Percentiles rank a stretch among this genome's conserved stretches.
These are phyloP conservation scores for Phenoliferia sp. DNA, from an alignment of 1,284 basidiomycete species.

Conservation along the genomic window DNA sequence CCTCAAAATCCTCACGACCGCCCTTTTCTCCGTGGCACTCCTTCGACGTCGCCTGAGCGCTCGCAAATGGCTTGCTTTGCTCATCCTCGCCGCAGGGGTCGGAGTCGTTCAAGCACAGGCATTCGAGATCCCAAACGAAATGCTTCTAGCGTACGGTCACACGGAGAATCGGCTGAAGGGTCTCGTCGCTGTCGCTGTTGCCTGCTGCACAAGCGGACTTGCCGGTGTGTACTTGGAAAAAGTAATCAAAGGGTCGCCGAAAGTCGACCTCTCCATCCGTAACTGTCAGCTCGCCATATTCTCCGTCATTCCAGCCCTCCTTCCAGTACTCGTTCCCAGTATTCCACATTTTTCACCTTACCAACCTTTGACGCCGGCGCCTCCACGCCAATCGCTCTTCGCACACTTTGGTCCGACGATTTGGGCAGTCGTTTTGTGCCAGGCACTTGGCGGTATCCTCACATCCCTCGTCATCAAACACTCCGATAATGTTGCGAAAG, in stretches of 20 bases:
- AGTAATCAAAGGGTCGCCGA: conserved; percentile 77
- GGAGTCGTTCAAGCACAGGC: conserved; percentile 86
- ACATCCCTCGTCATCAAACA: conserved; percentile 65
- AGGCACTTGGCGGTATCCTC: conserved; percentile 82
- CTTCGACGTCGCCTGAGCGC: conserved; percentile 72
- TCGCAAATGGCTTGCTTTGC: conserved; percentile 75
- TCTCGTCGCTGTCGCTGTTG: conserved; percentile 74
- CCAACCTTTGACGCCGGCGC: not conserved
- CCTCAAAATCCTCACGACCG: conserved; percentile 51
- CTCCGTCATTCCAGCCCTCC: conserved; percentile 81
- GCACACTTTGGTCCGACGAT: conserved; percentile 55
- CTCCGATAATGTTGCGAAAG: conserved; percentile 80
- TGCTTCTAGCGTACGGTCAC: conserved; percentile 36
- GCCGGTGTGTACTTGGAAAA: conserved; percentile 98
- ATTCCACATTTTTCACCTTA: conserved; percentile 26
- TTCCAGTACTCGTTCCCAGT: conserved; percentile 70
- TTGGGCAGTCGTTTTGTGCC: conserved; percentile 80
- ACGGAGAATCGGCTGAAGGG: conserved; percentile 78
- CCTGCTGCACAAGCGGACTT: conserved; percentile 94
- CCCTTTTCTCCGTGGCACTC: conserved; percentile 83
- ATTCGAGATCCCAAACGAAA: conserved; percentile 4
- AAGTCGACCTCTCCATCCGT: conserved; percentile 87
- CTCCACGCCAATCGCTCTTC: not conserved
- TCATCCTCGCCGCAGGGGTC: conserved; percentile 83
- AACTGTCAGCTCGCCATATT: conserved; percentile 95